phyloP scores from a whole-genome alignment of 257 asterid species.

The Verbascum thapsus region DNA sequence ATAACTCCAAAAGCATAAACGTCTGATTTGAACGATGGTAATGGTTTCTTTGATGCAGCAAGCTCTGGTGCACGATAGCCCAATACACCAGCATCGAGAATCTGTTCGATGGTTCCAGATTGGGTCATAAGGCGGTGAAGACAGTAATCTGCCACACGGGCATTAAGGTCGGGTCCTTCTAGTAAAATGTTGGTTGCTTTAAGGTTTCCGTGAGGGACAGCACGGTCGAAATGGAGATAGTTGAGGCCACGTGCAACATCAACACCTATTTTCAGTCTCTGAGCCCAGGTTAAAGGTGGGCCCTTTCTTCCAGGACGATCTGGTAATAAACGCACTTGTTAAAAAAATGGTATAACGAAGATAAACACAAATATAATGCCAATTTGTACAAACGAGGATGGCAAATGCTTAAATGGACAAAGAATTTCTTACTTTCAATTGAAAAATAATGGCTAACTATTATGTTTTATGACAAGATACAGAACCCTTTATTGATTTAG shows the following conservation, averaged over 20 bases:
- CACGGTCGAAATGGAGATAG: conserved; percentile 98
- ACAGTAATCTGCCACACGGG: conserved; percentile 87
- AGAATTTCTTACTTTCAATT: no score
- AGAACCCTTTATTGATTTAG: no score
- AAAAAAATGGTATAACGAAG: no score
- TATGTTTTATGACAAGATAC: no score
- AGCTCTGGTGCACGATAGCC: conserved; percentile 98
- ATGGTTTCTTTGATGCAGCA: conserved; percentile 79
- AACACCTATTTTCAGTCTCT: conserved; percentile 89
- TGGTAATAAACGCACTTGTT: conserved; percentile 32
- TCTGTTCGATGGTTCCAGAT: conserved; percentile 85
- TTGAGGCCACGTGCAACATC: conserved; percentile 97
- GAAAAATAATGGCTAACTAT: no score
- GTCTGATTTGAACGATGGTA: conserved; percentile 90
- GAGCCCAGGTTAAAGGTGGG: conserved; percentile 80
- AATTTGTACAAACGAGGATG: no score
- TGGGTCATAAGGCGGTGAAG: conserved; percentile 98
- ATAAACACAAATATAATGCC: no score
- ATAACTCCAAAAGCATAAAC: conserved; percentile 92
- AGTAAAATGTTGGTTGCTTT: conserved; percentile 83
- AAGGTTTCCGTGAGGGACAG: conserved; percentile 92
- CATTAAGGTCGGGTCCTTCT: conserved; percentile 85
- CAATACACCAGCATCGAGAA: conserved; percentile 89
- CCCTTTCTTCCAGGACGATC: conserved; percentile 95
- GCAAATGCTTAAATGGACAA: no score